Conservation (phyloP, 768 basidiomycete genomes). For the Pleurotus tuber-regium region DNA sequence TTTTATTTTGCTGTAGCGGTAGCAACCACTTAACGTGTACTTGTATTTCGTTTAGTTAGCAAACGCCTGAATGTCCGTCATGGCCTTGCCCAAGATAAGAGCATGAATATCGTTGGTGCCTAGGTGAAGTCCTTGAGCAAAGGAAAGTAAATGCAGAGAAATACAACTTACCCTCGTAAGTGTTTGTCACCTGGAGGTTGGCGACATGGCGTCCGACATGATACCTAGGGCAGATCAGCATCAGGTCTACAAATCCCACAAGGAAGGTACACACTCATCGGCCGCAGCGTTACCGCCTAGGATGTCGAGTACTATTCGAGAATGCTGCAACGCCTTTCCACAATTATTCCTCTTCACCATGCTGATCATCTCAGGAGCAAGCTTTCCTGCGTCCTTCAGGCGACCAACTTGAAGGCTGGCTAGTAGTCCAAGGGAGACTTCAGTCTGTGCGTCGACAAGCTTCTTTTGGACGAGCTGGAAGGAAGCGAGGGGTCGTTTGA, state of each 20-base stretch:
- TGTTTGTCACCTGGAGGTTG: conserved; percentile 94
- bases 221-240: conserved; percentile 50
- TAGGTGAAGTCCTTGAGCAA: conserved; percentile 18
- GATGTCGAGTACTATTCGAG: conserved; percentile 81
- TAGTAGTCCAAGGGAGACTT: conserved; percentile 74
- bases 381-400: conserved; percentile 73
- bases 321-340: conserved; percentile 85
- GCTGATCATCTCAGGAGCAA: conserved; percentile 91
- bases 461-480: conserved; percentile 99
- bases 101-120: conserved; percentile 81
- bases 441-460: conserved; percentile 89
- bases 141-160: conserved; percentile 1
- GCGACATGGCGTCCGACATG: conserved; percentile 94
- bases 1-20: background rate
- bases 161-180: conserved; percentile 73
- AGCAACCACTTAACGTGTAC: background rate
- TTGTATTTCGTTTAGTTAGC: conserved; percentile 40
- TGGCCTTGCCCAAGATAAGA: conserved; percentile 91
- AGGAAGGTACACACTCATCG: conserved; percentile 69
- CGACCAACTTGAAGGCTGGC: conserved; percentile 81
- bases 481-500: conserved; percentile 83
- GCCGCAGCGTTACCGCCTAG: conserved; percentile 92
- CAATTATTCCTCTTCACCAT: conserved; percentile 96
- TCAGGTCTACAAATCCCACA: background rate
- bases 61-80: conserved; percentile 89